Percentiles rank a stretch among this genome's conserved stretches.
Evolutionary conservation across 2,329 filamentous ascomycete genomes (phyloP).

Genomic region (Helotiales sp.): DNA sequence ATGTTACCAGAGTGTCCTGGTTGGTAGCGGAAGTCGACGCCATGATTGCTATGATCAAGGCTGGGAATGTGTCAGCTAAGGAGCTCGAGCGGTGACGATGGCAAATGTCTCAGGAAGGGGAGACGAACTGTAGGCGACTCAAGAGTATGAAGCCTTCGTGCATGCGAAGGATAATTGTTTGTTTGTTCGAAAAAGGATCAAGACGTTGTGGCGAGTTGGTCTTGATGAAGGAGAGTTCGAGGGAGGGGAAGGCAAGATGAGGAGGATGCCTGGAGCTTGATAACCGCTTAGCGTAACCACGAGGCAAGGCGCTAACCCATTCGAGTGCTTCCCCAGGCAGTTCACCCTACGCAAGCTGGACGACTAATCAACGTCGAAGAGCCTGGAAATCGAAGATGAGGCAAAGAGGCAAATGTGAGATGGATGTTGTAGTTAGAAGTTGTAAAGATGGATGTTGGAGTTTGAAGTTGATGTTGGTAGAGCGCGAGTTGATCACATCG

Average conservation of each 20-base stretch:
- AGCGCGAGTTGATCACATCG: not conserved
- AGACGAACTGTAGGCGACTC: conserved; percentile 20
- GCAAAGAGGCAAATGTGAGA: not conserved
- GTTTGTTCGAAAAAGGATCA: conserved; percentile 11
- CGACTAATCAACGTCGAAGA: conserved; percentile 19
- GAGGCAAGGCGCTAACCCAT: not conserved
- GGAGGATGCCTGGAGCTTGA: conserved; percentile 20
- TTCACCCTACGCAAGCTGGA: conserved; percentile 12
- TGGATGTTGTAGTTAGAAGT: not conserved
- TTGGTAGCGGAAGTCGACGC: conserved; percentile 33
- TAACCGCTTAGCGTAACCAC: conserved; percentile 14
- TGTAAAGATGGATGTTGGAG: not conserved
- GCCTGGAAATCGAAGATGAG: conserved; percentile 16
- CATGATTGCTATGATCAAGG: conserved; percentile 30
- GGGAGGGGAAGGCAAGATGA: conserved; percentile 13
- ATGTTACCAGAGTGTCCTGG: conserved; percentile 73
- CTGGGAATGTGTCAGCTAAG: conserved; percentile 26
- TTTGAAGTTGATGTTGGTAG: not conserved
- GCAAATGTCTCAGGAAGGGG: conserved; percentile 19
- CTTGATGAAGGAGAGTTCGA: conserved; percentile 17
- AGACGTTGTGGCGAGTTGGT: not conserved
- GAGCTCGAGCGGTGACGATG: conserved; percentile 29
- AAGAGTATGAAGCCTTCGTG: conserved; percentile 8
- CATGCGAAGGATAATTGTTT: conserved; percentile 9
- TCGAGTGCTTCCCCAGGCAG: conserved; percentile 7